phyloP scores from a whole-genome alignment of 179 eudicot species.

The Amaranthus tricolor region DNA sequence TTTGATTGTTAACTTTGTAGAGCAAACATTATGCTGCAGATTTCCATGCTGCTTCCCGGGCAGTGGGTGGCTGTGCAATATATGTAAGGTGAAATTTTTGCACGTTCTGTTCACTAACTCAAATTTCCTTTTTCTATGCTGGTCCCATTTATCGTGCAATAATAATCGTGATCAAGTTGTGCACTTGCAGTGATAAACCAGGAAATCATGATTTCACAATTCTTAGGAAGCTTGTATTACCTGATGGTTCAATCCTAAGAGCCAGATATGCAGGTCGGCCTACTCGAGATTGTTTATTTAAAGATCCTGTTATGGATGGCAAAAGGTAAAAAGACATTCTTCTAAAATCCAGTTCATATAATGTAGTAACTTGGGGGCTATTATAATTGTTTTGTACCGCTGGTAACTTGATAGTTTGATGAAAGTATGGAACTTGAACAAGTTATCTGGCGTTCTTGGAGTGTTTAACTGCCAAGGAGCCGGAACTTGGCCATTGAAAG shows the following conservation, averaged over 20 bases:
- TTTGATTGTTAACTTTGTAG: constrained; percentile 31
- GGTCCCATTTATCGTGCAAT: not conserved
- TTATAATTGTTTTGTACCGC: not conserved
- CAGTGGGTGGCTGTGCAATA: constrained; percentile 71
- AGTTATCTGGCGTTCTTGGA: constrained; percentile 60
- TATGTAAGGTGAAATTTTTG: constrained; percentile 60
- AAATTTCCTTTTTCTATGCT: not conserved
- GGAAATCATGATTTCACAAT: constrained; percentile 62
- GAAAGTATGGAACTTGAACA: constrained; percentile 85
- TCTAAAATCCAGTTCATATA: not conserved
- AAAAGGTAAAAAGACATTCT: constrained; percentile 41
- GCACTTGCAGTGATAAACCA: constrained; percentile 62
- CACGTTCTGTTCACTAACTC: not conserved
- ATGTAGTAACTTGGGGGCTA: not conserved
- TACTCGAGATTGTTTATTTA: constrained; percentile 68
- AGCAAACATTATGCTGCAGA: constrained; percentile 66
- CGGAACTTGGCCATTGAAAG: constrained; percentile 62
- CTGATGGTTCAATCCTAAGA: constrained; percentile 71
- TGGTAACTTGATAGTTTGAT: constrained; percentile 42
- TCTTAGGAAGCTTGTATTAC: constrained; percentile 57
- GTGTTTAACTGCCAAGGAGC: constrained; percentile 86
- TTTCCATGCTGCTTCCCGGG: constrained; percentile 77
- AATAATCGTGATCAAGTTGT: not conserved
- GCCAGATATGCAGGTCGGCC: constrained; percentile 68
- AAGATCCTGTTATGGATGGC: constrained; percentile 72